phyloP scores from a whole-genome alignment of 352 stramenopile genomes.

The Blastocystis sp. region DNA sequence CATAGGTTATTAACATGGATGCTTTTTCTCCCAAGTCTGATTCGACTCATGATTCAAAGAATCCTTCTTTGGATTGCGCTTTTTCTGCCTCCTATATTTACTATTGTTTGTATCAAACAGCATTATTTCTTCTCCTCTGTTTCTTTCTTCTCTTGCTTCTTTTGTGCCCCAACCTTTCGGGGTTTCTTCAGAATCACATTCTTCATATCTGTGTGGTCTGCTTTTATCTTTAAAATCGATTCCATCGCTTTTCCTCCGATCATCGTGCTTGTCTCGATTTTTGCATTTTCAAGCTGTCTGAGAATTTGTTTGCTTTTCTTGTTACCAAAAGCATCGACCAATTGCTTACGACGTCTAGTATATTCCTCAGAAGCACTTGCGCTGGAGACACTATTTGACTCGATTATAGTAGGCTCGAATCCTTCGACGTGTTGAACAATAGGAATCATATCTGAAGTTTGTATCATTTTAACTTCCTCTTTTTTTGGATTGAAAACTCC shows the following conservation, averaged over 20 bases:
- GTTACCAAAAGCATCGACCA: conserved; percentile 56
- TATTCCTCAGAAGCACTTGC: background rate
- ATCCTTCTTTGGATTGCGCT: background rate
- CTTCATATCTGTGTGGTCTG: background rate
- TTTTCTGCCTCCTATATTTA: background rate
- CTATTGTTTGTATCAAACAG: background rate
- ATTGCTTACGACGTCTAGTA: conserved; percentile 21
- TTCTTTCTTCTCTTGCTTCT: background rate
- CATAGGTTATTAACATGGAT: conserved; percentile 29
- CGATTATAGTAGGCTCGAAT: background rate
- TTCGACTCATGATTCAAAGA: background rate
- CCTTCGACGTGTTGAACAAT: background rate
- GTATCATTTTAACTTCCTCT: conserved; percentile 13
- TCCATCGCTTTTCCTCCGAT: conserved; percentile 37
- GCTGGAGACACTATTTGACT: background rate
- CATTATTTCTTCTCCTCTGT: background rate
- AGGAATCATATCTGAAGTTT: background rate
- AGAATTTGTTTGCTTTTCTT: conserved; percentile 62
- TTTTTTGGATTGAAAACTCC: conserved; percentile 4
- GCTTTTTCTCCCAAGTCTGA: background rate
- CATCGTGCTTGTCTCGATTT: background rate
- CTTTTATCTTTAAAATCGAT: conserved; percentile 31
- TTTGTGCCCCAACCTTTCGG: background rate
- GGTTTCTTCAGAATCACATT: background rate
- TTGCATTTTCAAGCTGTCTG: background rate